Percentiles rank a stretch among this genome's conserved stretches.
Conservation (phyloP, 805 yeast species). For the Starmerella riodocensis region DNA sequence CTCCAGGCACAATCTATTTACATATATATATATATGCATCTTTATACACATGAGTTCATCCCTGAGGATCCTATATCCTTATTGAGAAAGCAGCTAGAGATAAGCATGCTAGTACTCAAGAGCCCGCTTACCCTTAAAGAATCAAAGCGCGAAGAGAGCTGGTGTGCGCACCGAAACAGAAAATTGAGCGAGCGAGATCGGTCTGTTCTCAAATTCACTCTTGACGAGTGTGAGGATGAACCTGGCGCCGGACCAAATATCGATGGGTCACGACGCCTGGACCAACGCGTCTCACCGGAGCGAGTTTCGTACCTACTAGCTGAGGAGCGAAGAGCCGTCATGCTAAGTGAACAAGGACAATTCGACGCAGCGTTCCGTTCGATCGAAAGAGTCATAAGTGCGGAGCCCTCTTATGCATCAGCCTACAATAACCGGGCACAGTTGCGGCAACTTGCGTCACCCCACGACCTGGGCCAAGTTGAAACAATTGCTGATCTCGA, state of each 20-base stretch:
- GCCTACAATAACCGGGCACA: conserved; percentile 29
- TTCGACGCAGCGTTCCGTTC: conserved; percentile 13
- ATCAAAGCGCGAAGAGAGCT: no score
- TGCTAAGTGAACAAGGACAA: conserved; percentile 7
- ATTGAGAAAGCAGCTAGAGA: no score
- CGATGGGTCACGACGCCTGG: conserved; percentile 20
- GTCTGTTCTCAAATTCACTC: no score
- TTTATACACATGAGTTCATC: neutral
- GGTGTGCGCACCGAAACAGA: no score
- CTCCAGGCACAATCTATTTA: neutral
- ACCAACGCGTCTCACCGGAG: conserved; percentile 15
- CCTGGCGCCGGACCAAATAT: neutral
- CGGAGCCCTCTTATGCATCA: conserved; percentile 25
- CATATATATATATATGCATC: neutral
- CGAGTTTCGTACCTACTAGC: conserved; percentile 15
- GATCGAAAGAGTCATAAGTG: conserved; percentile 18
- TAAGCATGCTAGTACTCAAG: no score
- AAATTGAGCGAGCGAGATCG: no score
- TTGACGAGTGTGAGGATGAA: no score
- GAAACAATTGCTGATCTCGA: conserved; percentile 19
- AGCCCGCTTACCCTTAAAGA: no score
- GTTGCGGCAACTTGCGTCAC: conserved; percentile 3
- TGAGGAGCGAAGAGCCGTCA: conserved; percentile 22
- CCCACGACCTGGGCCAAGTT: neutral
- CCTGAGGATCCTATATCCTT: no score